Conservation (phyloP, 768 basidiomycete species). For the Auricularia heimuer region DNA sequence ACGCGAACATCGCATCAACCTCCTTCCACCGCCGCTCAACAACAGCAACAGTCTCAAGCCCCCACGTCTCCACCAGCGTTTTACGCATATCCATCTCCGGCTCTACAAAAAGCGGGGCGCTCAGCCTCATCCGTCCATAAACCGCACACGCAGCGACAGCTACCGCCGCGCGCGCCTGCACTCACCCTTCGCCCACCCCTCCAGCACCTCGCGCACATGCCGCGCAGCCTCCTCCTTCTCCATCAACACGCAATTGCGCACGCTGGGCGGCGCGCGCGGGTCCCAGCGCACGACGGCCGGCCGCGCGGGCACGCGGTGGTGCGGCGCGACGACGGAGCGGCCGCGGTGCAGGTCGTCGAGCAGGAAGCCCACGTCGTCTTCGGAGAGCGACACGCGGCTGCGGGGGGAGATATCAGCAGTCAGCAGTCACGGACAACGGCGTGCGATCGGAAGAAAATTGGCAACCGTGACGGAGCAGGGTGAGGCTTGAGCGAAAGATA, state of each 20-base stretch:
- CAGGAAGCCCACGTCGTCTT: conserved; percentile 72
- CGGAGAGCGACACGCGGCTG: conserved; percentile 55
- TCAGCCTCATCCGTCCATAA: background rate
- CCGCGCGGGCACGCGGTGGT: conserved; percentile 50
- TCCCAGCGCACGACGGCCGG: conserved; percentile 83
- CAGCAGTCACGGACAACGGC: no score
- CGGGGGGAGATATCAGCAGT: background rate
- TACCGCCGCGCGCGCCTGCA: conserved; percentile 34
- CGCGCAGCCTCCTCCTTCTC: conserved; percentile 63
- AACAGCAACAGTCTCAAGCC: conserved; percentile 39
- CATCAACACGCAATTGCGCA: conserved; percentile 83
- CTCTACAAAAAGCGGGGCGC: no score
- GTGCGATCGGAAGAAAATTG: no score
- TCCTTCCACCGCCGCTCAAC: conserved; percentile 54
- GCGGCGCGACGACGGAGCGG: conserved; percentile 69
- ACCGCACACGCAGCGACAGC: conserved; percentile 53
- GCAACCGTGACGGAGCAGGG: no score
- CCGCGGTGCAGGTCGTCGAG: conserved; percentile 78
- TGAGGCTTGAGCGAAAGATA: no score
- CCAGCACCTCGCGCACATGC: conserved; percentile 38
- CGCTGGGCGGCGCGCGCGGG: conserved; percentile 43
- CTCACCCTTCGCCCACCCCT: conserved; percentile 12
- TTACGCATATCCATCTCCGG: no score
- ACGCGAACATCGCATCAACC: conserved; percentile 42
- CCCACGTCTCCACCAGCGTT: no score